phyloP scores from a whole-genome alignment of 2,329 filamentous ascomycete species.

The Neopestalotiopsis rosae region DNA sequence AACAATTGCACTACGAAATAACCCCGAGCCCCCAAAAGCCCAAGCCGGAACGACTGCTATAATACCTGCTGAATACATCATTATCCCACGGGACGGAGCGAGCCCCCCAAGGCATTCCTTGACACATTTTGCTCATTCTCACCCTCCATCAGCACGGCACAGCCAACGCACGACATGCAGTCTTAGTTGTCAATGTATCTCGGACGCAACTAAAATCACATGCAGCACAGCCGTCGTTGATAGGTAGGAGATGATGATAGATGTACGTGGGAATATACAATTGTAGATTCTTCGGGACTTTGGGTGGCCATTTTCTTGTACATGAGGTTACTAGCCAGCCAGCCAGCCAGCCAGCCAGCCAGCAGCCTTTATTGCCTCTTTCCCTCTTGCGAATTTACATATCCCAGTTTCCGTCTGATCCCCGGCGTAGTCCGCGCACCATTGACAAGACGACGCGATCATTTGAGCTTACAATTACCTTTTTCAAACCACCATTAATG shows the following conservation, averaged over 20 bases:
- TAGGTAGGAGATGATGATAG: not conserved
- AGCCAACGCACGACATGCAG: slow-evolving; percentile 31
- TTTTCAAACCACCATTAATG: not conserved
- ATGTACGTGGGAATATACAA: not conserved
- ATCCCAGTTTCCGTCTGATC: not conserved
- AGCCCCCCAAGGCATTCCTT: slow-evolving; percentile 2
- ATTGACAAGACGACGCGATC: not conserved
- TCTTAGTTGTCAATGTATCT: slow-evolving; percentile 27
- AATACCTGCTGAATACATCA: slow-evolving; percentile 9
- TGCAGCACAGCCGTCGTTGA: slow-evolving; percentile 18
- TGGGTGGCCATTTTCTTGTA: not conserved
- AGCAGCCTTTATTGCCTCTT: not conserved
- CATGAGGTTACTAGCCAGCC: not conserved
- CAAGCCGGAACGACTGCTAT: not conserved
- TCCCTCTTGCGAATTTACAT: not conserved
- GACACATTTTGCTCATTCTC: not conserved
- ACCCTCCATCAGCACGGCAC: slow-evolving; percentile 14
- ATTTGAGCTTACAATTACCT: not conserved
- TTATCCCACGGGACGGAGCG: slow-evolving; percentile 13
- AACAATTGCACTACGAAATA: not conserved
- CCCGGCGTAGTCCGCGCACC: not conserved
- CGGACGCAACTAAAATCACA: slow-evolving; percentile 25
- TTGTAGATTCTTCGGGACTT: slow-evolving; percentile 7
- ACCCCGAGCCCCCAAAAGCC: not conserved
- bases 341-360: not conserved